Base-by-base conservation (phyloP, 2,329 filamentous ascomycete species). In the Monilinia laxa region DNA sequence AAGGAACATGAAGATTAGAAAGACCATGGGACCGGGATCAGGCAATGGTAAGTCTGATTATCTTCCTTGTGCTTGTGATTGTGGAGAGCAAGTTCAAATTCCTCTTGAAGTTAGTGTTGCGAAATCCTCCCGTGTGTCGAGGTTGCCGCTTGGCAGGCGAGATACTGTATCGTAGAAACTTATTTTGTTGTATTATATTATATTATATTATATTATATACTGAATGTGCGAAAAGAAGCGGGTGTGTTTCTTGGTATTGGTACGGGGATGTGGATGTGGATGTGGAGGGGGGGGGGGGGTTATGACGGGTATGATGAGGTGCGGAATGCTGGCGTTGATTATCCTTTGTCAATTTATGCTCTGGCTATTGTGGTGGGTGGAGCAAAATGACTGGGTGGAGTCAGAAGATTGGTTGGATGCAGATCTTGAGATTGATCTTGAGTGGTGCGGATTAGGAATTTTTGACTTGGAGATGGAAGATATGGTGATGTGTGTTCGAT, bases 181-280 rank as follows among this genome's bases (percentile, higher is more conserved):
- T 60, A 51, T 23, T 18, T 25, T 38, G 28, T 35, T 16, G 49
- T 60, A 25, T 51, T 16, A 60, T 60, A 25, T 51, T 23, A 51
- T 60, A 25, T 51, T 16, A 60, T 60, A 25, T 51, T 23, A 51
- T 60, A 51, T 65, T 58, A 60, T 49, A 47, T 65, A 53, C 64
- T 65, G 57, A 65, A 65, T 58, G 54, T 60, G 55, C 47, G 23
- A 65, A 40, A 62, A 65, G 28, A 65, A 53, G 25, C 25, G 55
- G 55, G 47, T 51, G 38, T 38, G 38, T 28, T 45, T 60, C 49
- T 53, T 45, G 55, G 47, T 40, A 54, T 20, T 23, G 53, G 25
- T 42, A 35, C 20, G 47, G 53, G n/a, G 16, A 7, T 47, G 20
- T 18, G 42, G 9, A 5, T 45, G 6, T 25, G 51, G 49, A 45